Evolutionary conservation across 495 filamentous ascomycete species (phyloP), one percentile per base, ranked within the genome.

Genomic region (Daldinia caldariorum): DNA sequence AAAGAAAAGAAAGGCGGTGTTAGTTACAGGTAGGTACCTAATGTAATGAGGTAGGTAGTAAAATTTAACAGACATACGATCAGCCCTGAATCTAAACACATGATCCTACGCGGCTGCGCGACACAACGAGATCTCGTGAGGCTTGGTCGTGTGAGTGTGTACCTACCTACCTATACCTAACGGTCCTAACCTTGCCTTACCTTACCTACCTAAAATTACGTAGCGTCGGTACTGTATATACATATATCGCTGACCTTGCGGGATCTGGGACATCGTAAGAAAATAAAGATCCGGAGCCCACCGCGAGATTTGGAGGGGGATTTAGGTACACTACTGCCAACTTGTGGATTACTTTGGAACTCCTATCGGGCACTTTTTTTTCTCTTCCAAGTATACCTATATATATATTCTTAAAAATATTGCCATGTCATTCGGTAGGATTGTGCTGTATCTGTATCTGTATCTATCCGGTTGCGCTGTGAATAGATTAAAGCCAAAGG

Each of bases 31-130:
- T 26, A n/a, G n/a, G n/a, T n/a, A n/a, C n/a, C n/a, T n/a, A n/a
- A n/a, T n/a, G n/a, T n/a, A n/a, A n/a, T n/a, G n/a, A n/a, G n/a
- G n/a, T n/a, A n/a, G n/a, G n/a, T n/a, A n/a, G n/a, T n/a, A n/a
- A n/a, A n/a, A 26, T 26, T 26, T 26, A n/a, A n/a, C 26, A 26
- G 26, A 26, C 26, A 26, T 3, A 26, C 26, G 26, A 51, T 18
- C 38, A 49, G 12, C 45, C 58, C 16, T 57, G 31, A 50, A 50
- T 50, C 47, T 35, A 53, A 37, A 65, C 70, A 68, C 70, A 68
- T 72, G 70, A 72, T 72, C 65, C 65, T 56, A 50, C 32, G 61
- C 65, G 61, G 65, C 70, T 72, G 70, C 70, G 61, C 50, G 70
- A 72, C 70, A 72, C 54, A 56, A 56, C 60, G 55, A 72, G 69